These are phyloP conservation scores for Cyclotella cryptica DNA, from an alignment of 108 stramenopile genomes.

Conservation along the genomic window DNA sequence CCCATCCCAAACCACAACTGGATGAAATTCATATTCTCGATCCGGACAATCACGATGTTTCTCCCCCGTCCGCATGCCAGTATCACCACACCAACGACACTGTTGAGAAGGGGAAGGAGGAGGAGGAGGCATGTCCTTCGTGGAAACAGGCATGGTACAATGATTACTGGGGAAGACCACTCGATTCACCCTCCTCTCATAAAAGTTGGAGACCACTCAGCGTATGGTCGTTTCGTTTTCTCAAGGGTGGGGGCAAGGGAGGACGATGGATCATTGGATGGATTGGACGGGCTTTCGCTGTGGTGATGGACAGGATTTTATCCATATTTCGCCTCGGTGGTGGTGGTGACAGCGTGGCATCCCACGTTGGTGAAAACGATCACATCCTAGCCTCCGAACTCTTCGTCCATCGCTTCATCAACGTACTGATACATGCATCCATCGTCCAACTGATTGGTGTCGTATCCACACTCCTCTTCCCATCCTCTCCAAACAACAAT, in stretches of 20 bases:
- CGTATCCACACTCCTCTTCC: slow-evolving; percentile 55
- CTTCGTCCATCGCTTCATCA: slow-evolving; percentile 74
- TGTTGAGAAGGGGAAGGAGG: too few relatives aligned
- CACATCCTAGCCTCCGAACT: slow-evolving; percentile 42
- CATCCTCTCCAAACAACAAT: too few relatives aligned
- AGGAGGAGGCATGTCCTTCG: not conserved
- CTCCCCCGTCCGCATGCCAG: slow-evolving; percentile 15
- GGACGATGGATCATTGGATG: slow-evolving; percentile 15
- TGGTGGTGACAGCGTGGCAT: not conserved
- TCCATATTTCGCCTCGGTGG: not conserved
- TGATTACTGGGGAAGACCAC: slow-evolving; percentile 69
- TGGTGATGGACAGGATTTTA: slow-evolving; percentile 1
- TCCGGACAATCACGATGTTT: slow-evolving; percentile 61
- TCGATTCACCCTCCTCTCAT: slow-evolving; percentile 56
- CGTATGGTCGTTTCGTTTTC: slow-evolving; percentile 74
- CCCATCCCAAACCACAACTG: slow-evolving; percentile 48
- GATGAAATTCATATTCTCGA: slow-evolving; percentile 80
- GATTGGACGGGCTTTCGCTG: slow-evolving; percentile 1
- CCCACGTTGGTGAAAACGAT: slow-evolving; percentile 7
- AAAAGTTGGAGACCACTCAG: slow-evolving; percentile 79
- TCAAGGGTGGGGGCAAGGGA: slow-evolving; percentile 31
- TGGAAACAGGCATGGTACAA: slow-evolving; percentile 54
- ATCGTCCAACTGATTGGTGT: slow-evolving; percentile 64
- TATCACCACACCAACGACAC: not conserved
- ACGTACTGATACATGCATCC: slow-evolving; percentile 70